Evolutionary conservation across 495 filamentous ascomycete genomes (phyloP).

Genomic region (Neurospora cerealis): DNA sequence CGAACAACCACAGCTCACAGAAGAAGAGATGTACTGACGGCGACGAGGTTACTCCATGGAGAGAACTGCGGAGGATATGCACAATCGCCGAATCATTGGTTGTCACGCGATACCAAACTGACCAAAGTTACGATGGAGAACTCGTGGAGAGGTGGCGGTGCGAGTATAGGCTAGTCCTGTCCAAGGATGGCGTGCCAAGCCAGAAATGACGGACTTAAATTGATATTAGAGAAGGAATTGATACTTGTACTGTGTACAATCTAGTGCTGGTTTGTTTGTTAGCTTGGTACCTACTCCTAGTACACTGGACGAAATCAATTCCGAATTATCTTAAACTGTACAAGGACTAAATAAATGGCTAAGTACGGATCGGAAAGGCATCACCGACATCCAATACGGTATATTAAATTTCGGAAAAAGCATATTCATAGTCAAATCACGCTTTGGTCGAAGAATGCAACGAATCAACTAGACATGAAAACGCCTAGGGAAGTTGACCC

Average conservation of each 20-base stretch:
- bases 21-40: not conserved
- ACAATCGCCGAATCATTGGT: not conserved
- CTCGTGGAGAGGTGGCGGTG: not conserved
- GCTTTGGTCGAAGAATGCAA: too few relatives aligned
- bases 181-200: not conserved
- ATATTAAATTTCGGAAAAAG: too few relatives aligned
- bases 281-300: too few relatives aligned
- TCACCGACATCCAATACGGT: too few relatives aligned
- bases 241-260: not conserved
- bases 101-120: not conserved
- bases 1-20: not conserved
- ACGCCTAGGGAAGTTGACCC: too few relatives aligned
- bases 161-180: not conserved
- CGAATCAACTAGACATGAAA: too few relatives aligned
- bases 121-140: not conserved
- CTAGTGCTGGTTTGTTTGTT: too few relatives aligned
- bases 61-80: not conserved
- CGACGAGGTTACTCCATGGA: not conserved
- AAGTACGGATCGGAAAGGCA: too few relatives aligned
- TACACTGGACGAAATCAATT: too few relatives aligned
- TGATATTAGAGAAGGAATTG: not conserved
- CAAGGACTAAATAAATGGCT: too few relatives aligned
- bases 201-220: not conserved
- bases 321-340: too few relatives aligned
- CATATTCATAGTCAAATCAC: too few relatives aligned